Percentiles rank a stretch among this genome's conserved stretches.
Evolutionary conservation across 805 yeast genomes (phyloP).

Genomic region (Barnettozyma siamensis): DNA sequence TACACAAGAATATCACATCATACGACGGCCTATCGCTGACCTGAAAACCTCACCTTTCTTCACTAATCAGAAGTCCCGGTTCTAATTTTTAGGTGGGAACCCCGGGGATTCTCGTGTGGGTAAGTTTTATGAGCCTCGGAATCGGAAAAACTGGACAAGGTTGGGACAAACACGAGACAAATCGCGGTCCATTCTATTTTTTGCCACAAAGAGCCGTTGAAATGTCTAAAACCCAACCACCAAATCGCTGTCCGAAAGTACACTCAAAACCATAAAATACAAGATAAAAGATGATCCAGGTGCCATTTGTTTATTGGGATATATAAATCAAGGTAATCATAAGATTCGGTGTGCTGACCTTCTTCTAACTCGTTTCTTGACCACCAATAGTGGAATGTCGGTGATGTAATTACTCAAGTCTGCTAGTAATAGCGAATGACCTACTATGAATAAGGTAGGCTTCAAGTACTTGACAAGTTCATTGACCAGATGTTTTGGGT

Average conservation of each 20-base stretch:
- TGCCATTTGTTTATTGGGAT: too few species aligned
- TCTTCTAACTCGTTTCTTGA: constrained; percentile 17
- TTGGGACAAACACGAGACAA: background rate
- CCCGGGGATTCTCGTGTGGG: background rate
- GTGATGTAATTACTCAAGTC: constrained; percentile 19
- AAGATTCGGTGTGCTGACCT: constrained; percentile 1
- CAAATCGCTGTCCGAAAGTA: too few species aligned
- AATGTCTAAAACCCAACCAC: too few species aligned
- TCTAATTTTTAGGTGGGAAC: background rate
- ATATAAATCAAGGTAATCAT: background rate
- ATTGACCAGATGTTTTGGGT: constrained; percentile 33
- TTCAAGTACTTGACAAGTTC: constrained; percentile 31
- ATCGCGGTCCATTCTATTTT: too few species aligned
- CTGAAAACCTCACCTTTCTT: too few species aligned
- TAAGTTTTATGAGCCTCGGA: background rate
- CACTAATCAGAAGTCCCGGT: too few species aligned
- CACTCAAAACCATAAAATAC: too few species aligned
- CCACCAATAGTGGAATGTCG: constrained; percentile 20
- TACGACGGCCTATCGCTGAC: too few species aligned
- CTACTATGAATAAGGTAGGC: constrained; percentile 24
- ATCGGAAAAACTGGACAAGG: background rate
- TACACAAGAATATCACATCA: too few species aligned
- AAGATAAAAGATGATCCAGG: too few species aligned
- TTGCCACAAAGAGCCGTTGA: too few species aligned
- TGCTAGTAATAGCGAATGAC: constrained; percentile 11